Base-by-base conservation (phyloP, 2,329 filamentous ascomycete genomes). In the Alternaria arbusti region DNA sequence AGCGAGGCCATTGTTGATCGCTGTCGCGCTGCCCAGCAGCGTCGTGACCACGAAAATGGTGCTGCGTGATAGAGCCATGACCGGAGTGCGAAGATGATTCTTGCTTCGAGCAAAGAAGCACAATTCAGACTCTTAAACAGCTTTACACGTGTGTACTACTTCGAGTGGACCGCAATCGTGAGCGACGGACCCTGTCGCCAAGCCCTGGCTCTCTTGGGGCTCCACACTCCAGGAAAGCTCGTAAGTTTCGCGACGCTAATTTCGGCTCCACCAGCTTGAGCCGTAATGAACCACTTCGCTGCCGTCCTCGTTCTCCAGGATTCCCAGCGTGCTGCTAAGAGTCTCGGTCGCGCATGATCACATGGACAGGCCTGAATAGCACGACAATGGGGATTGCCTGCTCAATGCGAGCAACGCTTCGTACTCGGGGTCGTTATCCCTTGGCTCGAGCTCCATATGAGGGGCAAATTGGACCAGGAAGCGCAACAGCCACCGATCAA, bases 381-480 rank as follows among this genome's bases (percentile, higher is more conserved):
- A 70, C n/a, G 70, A 73, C 17, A 66, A 54, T 12, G 70, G 70
- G 22, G 70, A 73, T 22, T 73, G 70, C 49, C 68, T 73, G 36
- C 69, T 71, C 43, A 73, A 57, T 22, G 70, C 67, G 22, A 70
- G 61, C 15, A 73, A 54, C 30, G 70, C 70, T 55, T 71, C 69
- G 45, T 73, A 73, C 26, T 73, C 64, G 13, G 70, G 69, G 43
- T 73, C 70, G 28, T 73, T 71, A 36, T 73, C 70, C 46, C 70
- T 66, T 57, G 70, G 70, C 59, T 73, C 70, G 23, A 69, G 68
- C 57, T 73, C 70, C 68, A 73, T 70, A 25, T 73, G 70, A 57
- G 70, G 70, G 6, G 70, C 69, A 54, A 73, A 73, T 23, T 73
- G 70, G 12, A 73, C 69, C 20, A 73, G 61, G 59, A 73, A 73